These are phyloP conservation scores for Gardenia jasminoides DNA, from an alignment of 257 asterid genomes.

Conservation along the genomic window DNA sequence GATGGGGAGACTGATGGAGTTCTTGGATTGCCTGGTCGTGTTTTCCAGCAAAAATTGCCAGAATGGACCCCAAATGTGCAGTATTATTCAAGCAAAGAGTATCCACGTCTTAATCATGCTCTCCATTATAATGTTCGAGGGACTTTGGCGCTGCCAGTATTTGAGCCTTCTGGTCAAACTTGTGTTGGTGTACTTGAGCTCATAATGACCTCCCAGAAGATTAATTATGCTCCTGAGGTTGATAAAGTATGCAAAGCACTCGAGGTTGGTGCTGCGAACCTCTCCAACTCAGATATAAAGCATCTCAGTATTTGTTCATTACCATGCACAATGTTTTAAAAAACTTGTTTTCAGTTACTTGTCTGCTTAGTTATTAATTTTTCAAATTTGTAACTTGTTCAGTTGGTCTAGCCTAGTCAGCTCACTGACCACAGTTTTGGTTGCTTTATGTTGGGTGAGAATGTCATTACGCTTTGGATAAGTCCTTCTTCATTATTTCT, in stretches of 20 bases:
- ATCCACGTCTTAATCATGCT: conserved; percentile 76
- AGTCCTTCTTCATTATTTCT: neutral
- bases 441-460: neutral
- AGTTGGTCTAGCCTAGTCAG: neutral
- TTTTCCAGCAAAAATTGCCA: conserved; percentile 69
- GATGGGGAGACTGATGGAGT: conserved; percentile 68
- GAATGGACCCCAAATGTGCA: conserved; percentile 98
- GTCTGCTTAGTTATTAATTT: neutral
- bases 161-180: conserved; percentile 82
- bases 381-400: neutral
- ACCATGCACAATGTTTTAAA: neutral
- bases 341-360: neutral
- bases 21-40: conserved; percentile 90
- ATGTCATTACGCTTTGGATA: neutral
- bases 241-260: conserved; percentile 97
- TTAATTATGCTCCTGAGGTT: conserved; percentile 91
- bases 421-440: neutral
- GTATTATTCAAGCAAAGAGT: conserved; percentile 87
- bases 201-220: conserved; percentile 90
- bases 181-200: conserved; percentile 90
- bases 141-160: conserved; percentile 90
- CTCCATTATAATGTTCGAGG: conserved; percentile 75
- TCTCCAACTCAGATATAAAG: conserved; percentile 11
- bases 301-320: neutral
- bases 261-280: conserved; percentile 60